Percentiles rank a stretch among this genome's conserved stretches.
Evolutionary conservation across 768 basidiomycete genomes (phyloP).

Genomic region (Termitomyces sp.): DNA sequence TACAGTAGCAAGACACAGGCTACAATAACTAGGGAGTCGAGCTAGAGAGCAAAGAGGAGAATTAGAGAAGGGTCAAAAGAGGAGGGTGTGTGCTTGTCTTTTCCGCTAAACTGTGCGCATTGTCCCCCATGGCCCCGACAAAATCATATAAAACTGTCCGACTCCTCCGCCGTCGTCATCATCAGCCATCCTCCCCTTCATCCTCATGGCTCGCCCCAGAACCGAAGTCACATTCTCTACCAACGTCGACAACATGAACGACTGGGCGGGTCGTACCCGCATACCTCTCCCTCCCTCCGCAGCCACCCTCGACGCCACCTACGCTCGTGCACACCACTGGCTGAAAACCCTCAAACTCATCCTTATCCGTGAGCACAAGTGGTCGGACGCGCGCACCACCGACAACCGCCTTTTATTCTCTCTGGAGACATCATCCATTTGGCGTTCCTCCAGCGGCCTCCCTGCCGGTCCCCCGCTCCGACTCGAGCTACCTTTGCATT

Average conservation of each 20-base stretch:
- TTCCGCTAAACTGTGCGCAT: slow-evolving; percentile 20
- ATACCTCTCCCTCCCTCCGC: slow-evolving; percentile 82
- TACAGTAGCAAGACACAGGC: no score
- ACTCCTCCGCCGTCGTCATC: slow-evolving; percentile 9
- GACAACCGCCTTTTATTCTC: slow-evolving; percentile 76
- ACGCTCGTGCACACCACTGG: slow-evolving; percentile 78
- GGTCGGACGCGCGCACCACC: slow-evolving; percentile 52
- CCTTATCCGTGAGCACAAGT: slow-evolving; percentile 65
- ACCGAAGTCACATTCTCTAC: slow-evolving; percentile 72
- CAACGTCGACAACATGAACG: slow-evolving; percentile 77
- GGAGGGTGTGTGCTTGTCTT: no score
- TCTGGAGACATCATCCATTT: slow-evolving; percentile 72
- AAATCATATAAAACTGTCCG: background rate
- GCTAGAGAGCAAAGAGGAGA: no score
- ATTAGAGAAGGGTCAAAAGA: no score
- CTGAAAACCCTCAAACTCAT: slow-evolving; percentile 54
- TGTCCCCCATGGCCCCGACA: slow-evolving; percentile 1
- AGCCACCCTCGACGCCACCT: slow-evolving; percentile 63
- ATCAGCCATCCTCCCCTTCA: no score
- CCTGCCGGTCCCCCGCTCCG: slow-evolving; percentile 72
- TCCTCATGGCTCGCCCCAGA: slow-evolving; percentile 21
- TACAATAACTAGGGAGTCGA: no score
- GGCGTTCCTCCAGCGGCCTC: slow-evolving; percentile 70
- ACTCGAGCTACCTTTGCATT: slow-evolving; percentile 71
- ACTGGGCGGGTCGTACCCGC: slow-evolving; percentile 72